Conservation (phyloP, 495 filamentous ascomycete species). For the Friedmanniomyces endolithicus region DNA sequence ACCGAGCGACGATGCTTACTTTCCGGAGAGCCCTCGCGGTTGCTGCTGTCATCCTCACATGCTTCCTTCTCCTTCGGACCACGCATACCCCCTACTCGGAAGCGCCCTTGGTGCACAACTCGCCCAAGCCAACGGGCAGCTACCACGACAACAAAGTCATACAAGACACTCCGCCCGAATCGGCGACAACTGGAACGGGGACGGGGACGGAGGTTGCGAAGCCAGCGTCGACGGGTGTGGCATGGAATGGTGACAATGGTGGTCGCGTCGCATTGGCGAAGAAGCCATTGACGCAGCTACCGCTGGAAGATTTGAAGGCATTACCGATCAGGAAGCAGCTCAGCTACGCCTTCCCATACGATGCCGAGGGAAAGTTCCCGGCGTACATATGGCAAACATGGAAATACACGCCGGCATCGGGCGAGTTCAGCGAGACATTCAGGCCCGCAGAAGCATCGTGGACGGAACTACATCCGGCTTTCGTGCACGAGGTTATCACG, state of each 20-base stretch:
- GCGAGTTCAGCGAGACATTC: slow-evolving; percentile 60
- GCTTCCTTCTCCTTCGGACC: slow-evolving; percentile 58
- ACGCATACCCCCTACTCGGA: slow-evolving; percentile 36
- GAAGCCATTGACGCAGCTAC: slow-evolving; percentile 33
- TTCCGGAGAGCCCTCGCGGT: slow-evolving; percentile 61
- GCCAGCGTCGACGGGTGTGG: slow-evolving; percentile 3
- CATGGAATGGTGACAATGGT: slow-evolving; percentile 23
- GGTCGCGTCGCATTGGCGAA: slow-evolving; percentile 34
- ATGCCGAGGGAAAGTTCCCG: slow-evolving; percentile 75
- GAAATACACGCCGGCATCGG: slow-evolving; percentile 77
- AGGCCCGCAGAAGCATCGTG: slow-evolving; percentile 78
- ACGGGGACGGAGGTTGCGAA: slow-evolving; percentile 1
- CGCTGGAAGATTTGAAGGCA: slow-evolving; percentile 26
- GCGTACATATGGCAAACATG: slow-evolving; percentile 99
- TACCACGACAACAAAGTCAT: slow-evolving; percentile 20
- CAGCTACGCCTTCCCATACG: slow-evolving; percentile 87
- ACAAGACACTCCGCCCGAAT: slow-evolving; percentile 7
- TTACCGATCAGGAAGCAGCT: slow-evolving; percentile 66
- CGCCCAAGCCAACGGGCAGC: slow-evolving; percentile 25
- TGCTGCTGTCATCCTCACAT: slow-evolving; percentile 52
- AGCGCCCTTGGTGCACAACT: slow-evolving; percentile 21
- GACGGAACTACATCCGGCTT: slow-evolving; percentile 78
- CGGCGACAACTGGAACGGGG: background rate
- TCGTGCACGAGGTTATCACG: slow-evolving; percentile 94
- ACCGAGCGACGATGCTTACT: slow-evolving; percentile 39